Evolutionary conservation across 352 stramenopile species (phyloP), one percentile per base, ranked within the genome.

Genomic region (Phytophthora sp.): DNA sequence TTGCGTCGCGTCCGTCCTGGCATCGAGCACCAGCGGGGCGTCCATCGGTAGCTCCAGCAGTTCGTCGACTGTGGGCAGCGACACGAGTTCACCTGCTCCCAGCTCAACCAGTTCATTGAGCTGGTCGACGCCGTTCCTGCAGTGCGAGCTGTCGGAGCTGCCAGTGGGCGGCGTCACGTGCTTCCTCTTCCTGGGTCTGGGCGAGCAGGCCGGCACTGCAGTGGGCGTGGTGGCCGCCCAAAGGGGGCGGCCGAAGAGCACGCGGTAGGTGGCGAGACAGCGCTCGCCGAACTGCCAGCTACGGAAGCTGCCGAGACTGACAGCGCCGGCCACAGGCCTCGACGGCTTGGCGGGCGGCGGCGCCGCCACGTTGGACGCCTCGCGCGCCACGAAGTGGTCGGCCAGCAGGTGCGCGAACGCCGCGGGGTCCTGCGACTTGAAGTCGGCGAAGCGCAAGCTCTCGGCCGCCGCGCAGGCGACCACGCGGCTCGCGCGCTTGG

Each of bases 211-310:
- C n/a, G 41, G 26, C 21, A 60, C 23, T 0, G 43, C 31, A 18
- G 38, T 48, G 3, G 46, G 18, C n/a, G 51, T 43, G 24, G 38
- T 64, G 4, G 39, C 21, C 3, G 39, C 1, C 53, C 69, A 68
- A 23, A 82, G 31, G 13, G 76, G 69, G 1, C 74, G 66, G 0
- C 70, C 76, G 26, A 79, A 82, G 12, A 84, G 62, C 55, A 82
- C 76, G 28, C 76, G 73, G 34, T 79, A 84, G 32, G 76, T 84
- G 13, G 76, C 76, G 23, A 75, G 53, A 49, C 67, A 84, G 3
- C 62, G 48, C 13, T 70, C 62, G 2, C 72, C 59, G 5, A 46
- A 54, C n/a, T 65, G 31, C 70, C 74, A 82, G 30, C 43, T 62
- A 7, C 43, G 15, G 30, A 75, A 59, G 20, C 37, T 68, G 11